phyloP scores from a whole-genome alignment of 331 rosid genomes.

The Rosa hybrid region DNA sequence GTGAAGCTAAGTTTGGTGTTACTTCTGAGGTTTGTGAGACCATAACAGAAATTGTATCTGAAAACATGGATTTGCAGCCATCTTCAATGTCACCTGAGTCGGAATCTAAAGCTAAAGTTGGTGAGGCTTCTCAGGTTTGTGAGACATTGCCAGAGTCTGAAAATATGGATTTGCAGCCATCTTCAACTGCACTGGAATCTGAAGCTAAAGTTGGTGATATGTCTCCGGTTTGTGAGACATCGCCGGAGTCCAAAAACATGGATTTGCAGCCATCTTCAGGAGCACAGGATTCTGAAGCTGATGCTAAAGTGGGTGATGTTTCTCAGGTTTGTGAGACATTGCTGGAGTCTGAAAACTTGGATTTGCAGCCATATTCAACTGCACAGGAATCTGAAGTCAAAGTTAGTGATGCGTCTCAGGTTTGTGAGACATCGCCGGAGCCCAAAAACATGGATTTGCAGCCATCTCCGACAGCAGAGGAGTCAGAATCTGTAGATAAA shows the following conservation, averaged over 20 bases:
- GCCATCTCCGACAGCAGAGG: conserved; percentile 2
- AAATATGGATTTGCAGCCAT: conserved; percentile 8
- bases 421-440: conserved; percentile 6
- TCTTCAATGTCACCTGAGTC: conserved; percentile 6
- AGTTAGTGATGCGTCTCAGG: conserved; percentile 17
- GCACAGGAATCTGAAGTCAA: conserved; percentile 15
- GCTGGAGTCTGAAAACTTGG: conserved; percentile 14
- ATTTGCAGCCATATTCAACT: conserved; percentile 11
- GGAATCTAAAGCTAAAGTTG: conserved; percentile 23
- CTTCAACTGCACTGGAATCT: background rate
- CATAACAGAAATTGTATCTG: conserved; percentile 21
- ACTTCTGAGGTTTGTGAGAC: conserved; percentile 20
- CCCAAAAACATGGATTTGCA: conserved; percentile 1
- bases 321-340: conserved; percentile 26
- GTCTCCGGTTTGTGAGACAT: conserved; percentile 18
- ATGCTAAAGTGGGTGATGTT: conserved; percentile 18
- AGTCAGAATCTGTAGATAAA: conserved; percentile 31
- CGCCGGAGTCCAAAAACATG: conserved; percentile 11
- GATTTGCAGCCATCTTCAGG: conserved; percentile 13
- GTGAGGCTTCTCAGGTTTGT: conserved; percentile 19
- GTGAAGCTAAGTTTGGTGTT: conserved; percentile 28
- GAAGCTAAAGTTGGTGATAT: conserved; percentile 25
- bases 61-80: conserved; percentile 13
- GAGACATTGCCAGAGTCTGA: conserved; percentile 16
- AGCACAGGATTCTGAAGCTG: conserved; percentile 20